phyloP scores from a whole-genome alignment of 306 rosid genomes.

The Myrica gale region DNA sequence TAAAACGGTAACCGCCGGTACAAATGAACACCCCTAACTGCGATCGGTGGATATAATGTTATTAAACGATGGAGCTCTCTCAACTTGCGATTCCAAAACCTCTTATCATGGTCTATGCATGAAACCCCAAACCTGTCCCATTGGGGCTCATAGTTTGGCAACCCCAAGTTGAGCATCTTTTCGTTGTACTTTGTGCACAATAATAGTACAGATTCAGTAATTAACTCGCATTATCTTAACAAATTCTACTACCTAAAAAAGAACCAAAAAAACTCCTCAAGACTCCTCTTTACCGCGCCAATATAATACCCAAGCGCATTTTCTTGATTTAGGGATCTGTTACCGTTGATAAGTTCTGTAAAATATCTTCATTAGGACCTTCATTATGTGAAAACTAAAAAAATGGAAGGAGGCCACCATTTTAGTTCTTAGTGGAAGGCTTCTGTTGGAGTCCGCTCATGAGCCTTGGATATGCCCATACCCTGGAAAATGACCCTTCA shows the following conservation, averaged over 20 bases:
- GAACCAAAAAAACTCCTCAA: no score
- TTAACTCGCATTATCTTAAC: neutral
- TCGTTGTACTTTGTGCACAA: no score
- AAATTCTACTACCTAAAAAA: no score
- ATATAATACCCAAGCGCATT: neutral
- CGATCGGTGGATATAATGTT: no score
- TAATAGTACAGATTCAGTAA: neutral
- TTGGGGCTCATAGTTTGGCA: neutral
- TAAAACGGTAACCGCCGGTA: no score
- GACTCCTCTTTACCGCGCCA: neutral
- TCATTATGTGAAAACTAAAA: neutral
- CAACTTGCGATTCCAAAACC: no score
- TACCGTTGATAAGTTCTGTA: neutral
- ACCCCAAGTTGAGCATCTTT: neutral
- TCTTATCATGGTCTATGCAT: no score
- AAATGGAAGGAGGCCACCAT: conserved; percentile 6
- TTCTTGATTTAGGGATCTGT: neutral
- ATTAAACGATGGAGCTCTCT: no score
- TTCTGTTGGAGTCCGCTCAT: neutral
- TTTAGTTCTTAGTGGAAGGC: conserved; percentile 19
- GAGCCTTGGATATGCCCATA: conserved; percentile 44
- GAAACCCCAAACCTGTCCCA: no score
- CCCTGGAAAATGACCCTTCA: conserved; percentile 37
- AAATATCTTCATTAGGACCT: neutral
- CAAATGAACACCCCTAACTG: no score